Percentiles rank a stretch among this genome's conserved stretches.
These are phyloP conservation scores for Penicillium herquei DNA, from an alignment of 495 filamentous ascomycete species.

Conservation along the genomic window DNA sequence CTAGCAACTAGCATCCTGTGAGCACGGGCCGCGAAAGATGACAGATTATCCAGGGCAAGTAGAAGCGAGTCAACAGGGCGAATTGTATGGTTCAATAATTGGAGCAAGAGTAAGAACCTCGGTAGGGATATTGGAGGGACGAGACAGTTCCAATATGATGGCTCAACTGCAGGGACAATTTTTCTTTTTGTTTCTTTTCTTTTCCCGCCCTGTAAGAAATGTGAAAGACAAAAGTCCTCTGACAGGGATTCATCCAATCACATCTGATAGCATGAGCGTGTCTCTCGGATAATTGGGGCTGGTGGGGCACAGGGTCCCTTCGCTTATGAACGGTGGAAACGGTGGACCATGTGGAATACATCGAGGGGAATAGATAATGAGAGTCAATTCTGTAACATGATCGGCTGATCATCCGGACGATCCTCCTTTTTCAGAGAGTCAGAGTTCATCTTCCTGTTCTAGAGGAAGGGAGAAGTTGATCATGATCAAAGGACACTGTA, in stretches of 20 bases:
- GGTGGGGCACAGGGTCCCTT: background rate
- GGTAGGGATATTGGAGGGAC: no score
- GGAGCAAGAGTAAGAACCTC: no score
- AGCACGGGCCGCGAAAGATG: background rate
- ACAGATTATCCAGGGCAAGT: background rate
- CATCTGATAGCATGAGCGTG: background rate
- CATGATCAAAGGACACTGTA: no score
- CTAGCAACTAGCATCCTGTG: slow-evolving; percentile 2
- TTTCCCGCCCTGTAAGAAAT: no score
- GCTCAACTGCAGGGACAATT: background rate
- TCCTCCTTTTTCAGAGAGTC: slow-evolving; percentile 3
- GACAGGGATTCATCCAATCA: background rate
- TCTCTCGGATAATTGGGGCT: background rate
- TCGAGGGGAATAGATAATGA: background rate
- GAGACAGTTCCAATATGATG: background rate
- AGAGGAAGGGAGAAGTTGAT: background rate
- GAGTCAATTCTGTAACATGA: slow-evolving; percentile 14
- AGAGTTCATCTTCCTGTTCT: no score
- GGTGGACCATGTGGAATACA: background rate
- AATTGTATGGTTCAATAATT: no score
- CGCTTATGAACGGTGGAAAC: background rate
- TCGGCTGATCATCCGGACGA: slow-evolving; percentile 13
- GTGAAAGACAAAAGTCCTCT: background rate
- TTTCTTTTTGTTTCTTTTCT: no score
- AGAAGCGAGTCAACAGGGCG: background rate